These are phyloP conservation scores for Auricularia cornea DNA, from an alignment of 768 basidiomycete species.

Conservation along the genomic window DNA sequence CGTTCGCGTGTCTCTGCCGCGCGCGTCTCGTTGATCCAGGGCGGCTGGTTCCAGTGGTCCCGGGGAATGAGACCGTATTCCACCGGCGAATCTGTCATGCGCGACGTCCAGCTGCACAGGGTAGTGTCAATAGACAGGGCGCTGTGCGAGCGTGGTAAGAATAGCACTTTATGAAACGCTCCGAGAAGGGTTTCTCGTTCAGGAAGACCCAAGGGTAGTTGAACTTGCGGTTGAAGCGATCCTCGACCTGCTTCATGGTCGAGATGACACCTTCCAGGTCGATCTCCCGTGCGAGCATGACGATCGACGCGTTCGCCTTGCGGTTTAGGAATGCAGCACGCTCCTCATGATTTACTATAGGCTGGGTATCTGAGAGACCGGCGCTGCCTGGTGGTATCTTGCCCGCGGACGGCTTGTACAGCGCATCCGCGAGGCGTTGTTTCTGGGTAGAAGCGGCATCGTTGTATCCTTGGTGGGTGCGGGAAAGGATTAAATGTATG, in stretches of 20 bases:
- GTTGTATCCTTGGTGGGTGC: background rate
- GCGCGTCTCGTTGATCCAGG: conserved; percentile 66
- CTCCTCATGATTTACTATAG: background rate
- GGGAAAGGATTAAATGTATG: background rate
- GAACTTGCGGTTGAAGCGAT: conserved; percentile 52
- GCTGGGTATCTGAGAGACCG: background rate
- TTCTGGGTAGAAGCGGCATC: background rate
- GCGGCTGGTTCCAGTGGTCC: conserved; percentile 51
- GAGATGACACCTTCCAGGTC: conserved; percentile 52
- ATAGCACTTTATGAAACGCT: conserved; percentile 58
- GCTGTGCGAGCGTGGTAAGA: conserved; percentile 5
- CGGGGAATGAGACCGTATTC: conserved; percentile 36
- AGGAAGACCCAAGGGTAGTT: conserved; percentile 79
- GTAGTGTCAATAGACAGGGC: background rate
- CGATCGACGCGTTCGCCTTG: conserved; percentile 77
- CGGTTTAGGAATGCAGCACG: conserved; percentile 27
- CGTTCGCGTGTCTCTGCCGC: conserved; percentile 48
- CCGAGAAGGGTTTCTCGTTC: conserved; percentile 71
- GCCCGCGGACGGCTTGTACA: background rate
- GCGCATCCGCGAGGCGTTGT: background rate
- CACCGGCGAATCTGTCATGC: conserved; percentile 39
- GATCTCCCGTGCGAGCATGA: conserved; percentile 57
- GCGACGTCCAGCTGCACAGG: conserved; percentile 24
- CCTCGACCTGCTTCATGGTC: conserved; percentile 64
- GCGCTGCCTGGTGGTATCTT: background rate